These are phyloP conservation scores for Tulasnella sp. DNA, from an alignment of 768 basidiomycete genomes.

Conservation along the genomic window DNA sequence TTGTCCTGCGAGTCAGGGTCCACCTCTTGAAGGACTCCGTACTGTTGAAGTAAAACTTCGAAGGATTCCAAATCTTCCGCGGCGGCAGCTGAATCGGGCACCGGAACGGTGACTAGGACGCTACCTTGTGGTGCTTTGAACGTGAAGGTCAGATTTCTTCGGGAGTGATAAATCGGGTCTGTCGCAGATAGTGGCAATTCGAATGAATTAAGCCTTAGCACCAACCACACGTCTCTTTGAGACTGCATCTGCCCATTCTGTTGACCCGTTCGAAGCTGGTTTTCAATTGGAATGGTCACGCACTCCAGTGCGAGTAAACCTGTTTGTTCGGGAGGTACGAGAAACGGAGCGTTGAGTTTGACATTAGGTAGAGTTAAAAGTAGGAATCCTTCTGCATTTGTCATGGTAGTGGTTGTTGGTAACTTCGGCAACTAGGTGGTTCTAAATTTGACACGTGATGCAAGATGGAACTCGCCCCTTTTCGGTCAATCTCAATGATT, in stretches of 20 bases:
- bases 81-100: conserved; percentile 15
- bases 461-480: not conserved
- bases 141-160: conserved; percentile 35
- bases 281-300: conserved; percentile 34
- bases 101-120: conserved; percentile 22
- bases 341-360: conserved; percentile 28
- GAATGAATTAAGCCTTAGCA: conserved; percentile 41
- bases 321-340: conserved; percentile 22
- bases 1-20: not conserved
- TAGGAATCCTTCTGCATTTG: conserved; percentile 32
- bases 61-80: conserved; percentile 48
- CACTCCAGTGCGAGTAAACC: conserved; percentile 48
- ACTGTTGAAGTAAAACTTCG: conserved; percentile 54
- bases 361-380: conserved; percentile 41
- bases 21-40: conserved; percentile 30
- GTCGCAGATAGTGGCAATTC: conserved; percentile 52
- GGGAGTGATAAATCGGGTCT: conserved; percentile 32
- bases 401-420: not conserved
- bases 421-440: not conserved
- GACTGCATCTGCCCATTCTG: conserved; percentile 24
- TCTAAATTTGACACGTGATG: no score
- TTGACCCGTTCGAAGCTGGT: conserved; percentile 21
- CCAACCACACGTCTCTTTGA: conserved; percentile 50
- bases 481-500: conserved; percentile 39
- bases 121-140: conserved; percentile 27